Evolutionary conservation across 441 rosid genomes (phyloP).

Genomic region (Corymbia calophylla): DNA sequence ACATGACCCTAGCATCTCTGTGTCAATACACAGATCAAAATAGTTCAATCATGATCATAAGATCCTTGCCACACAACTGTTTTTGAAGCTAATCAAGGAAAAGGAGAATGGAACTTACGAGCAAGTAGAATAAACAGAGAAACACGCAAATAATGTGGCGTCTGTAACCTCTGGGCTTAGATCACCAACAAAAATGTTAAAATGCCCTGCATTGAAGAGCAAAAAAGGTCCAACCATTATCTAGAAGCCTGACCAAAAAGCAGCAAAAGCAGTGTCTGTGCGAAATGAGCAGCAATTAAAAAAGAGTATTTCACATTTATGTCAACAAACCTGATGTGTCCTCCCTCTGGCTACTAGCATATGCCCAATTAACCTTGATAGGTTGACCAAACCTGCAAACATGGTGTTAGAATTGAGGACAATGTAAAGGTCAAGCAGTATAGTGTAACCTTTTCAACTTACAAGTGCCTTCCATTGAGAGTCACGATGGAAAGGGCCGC

Average conservation of each 20-base stretch:
- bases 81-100: not conserved
- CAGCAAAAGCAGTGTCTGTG: not conserved
- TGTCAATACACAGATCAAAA: not conserved
- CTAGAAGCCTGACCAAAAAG: not conserved
- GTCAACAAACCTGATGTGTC: conserved; percentile 33
- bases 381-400: conserved; percentile 14
- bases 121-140: conserved; percentile 40
- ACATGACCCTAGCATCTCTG: conserved; percentile 4
- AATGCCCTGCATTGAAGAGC: conserved; percentile 18
- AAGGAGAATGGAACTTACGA: conserved; percentile 22
- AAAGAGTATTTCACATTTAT: not conserved
- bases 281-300: not conserved
- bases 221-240: not conserved
- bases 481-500: conserved; percentile 36
- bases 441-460: conserved; percentile 4
- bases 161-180: conserved; percentile 49
- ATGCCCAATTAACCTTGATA: conserved; percentile 26
- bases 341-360: conserved; percentile 50
- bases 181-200: conserved; percentile 45
- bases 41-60: not conserved
- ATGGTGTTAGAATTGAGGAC: not conserved
- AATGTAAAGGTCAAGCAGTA: not conserved
- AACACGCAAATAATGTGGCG: conserved; percentile 39
- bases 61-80: not conserved
- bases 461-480: conserved; percentile 41